A percentile compares a stretch with the other conserved stretches of the same genome.
phyloP scores from a whole-genome alignment of 2,329 filamentous ascomycete species.

The Dryadomyces sulphureus region DNA sequence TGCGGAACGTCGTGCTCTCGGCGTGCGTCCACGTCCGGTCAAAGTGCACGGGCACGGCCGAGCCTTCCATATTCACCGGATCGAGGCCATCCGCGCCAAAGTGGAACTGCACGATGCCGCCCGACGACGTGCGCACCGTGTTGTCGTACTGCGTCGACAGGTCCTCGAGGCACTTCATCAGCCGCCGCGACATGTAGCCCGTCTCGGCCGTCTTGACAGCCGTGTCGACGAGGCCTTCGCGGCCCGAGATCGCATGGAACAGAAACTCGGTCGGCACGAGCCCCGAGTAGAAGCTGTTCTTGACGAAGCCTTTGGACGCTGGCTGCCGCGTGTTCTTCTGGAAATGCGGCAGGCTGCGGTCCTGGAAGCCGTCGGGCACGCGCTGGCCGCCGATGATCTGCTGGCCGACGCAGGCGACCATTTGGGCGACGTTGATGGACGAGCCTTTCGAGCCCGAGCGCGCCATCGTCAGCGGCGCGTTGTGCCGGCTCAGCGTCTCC shows the following conservation, averaged over 20 bases:
- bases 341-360: slow-evolving; percentile 88
- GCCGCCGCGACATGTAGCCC: slow-evolving; percentile 92
- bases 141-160: slow-evolving; percentile 86
- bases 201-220: slow-evolving; percentile 98
- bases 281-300: slow-evolving; percentile 93
- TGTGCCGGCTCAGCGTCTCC: slow-evolving; percentile 75
- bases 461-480: slow-evolving; percentile 91
- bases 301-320: slow-evolving; percentile 92
- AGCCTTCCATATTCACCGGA: slow-evolving; percentile 94
- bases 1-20: slow-evolving; percentile 63
- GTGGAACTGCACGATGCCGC: slow-evolving; percentile 87
- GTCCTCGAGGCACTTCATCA: slow-evolving; percentile 98
- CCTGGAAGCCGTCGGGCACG: slow-evolving; percentile 92
- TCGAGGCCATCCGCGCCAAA: slow-evolving; percentile 94
- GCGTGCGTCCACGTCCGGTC: slow-evolving; percentile 77
- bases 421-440: slow-evolving; percentile 95
- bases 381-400: slow-evolving; percentile 92
- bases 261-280: slow-evolving; percentile 84
- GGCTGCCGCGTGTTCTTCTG: slow-evolving; percentile 83
- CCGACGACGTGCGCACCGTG: slow-evolving; percentile 82
- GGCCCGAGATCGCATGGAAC: slow-evolving; percentile 95
- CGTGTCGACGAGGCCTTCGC: slow-evolving; percentile 97
- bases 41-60: slow-evolving; percentile 83
- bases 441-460: slow-evolving; percentile 95
- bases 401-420: slow-evolving; percentile 94